Evolutionary conservation across 768 basidiomycete species (phyloP), one percentile per base, ranked within the genome.

Genomic region (Leccinum uliginosum): DNA sequence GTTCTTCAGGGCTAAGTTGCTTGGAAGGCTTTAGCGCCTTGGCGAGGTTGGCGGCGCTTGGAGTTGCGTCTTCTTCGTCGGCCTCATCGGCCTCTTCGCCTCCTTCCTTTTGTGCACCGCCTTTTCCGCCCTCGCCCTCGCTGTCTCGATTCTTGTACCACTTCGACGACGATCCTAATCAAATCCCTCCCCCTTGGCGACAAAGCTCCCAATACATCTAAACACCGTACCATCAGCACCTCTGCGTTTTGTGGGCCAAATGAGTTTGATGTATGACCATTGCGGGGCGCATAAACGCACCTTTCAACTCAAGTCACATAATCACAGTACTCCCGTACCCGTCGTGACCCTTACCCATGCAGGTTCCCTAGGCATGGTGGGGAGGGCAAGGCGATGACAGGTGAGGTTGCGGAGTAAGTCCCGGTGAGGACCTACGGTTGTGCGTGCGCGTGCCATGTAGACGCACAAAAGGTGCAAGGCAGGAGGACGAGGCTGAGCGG

Each of bases 91-190:
- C 59, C 32, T 72, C 74, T 2, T 62, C 68, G 26, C 75, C 77
- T 6, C 48, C 56, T 3, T 72, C 69, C 45, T 62, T 65, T 56
- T 71, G 71, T 21, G 69, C 67, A 2, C 77, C 77, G 7, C 73
- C 75, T 4, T 79, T 70, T 26, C 70, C 67, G 4, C 76, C 76
- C 15, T 75, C 76, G 4, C 66, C 63, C 6, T 75, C 72, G 34
- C 15, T 73, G 75, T 21, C 93, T 79, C 9, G 96, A 76, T 57
- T 91, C 89, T 54, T 89, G 85, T 1, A 97, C 82, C 34, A 91
- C 86, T 67, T 95, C 93, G 34, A 95, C 93, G 1, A 95, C 85
- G 24, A 95, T 80, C 3, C 89, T 84, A 62, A 96, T 91, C 32
- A 97, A 78, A 69, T 96, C 93, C 19, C 85, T 78, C 71, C 98